Base-by-base conservation (phyloP, 2,329 filamentous ascomycete species). In the Colletotrichum australisinense region DNA sequence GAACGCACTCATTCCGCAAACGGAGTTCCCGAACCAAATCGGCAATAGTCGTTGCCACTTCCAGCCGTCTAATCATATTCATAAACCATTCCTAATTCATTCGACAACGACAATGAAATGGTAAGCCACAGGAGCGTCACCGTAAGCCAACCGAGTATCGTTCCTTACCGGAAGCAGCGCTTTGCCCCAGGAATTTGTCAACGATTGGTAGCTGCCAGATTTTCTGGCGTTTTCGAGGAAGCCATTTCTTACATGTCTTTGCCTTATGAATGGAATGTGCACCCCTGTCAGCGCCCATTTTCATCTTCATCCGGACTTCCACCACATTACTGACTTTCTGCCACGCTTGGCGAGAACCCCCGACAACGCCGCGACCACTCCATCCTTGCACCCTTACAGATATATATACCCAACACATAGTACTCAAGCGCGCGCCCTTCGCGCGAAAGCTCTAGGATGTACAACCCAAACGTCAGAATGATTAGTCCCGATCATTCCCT, bases 401-500 rank as follows among this genome's bases (percentile, higher is more conserved):
- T 63, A 53, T n/a, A 38, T 35, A 26, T 35, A 24, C 1, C n/a
- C 4, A 35, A 14, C 9, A 38, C 11, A 22, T 24, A 7, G n/a
- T 19, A 8, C 7, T 19, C 1, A 26, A 53, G 11, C 12, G 5
- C 26, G 24, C 9, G 4, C 7, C 19, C 4, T 14, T 19, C 14
- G 5, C 32, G 14, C 5, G 19, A 7, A 8, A 38, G 42, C 19
- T 8, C 19, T 22, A 22, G 19, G n/a, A 32, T 53, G 38, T 8
- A 16, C 22, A 58, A 42, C 5, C 35, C 26, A 57, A 19, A 16
- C 1, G 2, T 70, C 55, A 73, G 0, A 16, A 73, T 73, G 70
- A 73, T 73, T 35, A 52, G 22, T 0, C 67, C 70, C 1, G 70
- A 73, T 19, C 70, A 73, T 12, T 73, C 67, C 12, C 6, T 73